Percentiles rank a stretch among this genome's conserved stretches.
phyloP scores from a whole-genome alignment of 495 filamentous ascomycete species.

The Penicillium tannophilum region DNA sequence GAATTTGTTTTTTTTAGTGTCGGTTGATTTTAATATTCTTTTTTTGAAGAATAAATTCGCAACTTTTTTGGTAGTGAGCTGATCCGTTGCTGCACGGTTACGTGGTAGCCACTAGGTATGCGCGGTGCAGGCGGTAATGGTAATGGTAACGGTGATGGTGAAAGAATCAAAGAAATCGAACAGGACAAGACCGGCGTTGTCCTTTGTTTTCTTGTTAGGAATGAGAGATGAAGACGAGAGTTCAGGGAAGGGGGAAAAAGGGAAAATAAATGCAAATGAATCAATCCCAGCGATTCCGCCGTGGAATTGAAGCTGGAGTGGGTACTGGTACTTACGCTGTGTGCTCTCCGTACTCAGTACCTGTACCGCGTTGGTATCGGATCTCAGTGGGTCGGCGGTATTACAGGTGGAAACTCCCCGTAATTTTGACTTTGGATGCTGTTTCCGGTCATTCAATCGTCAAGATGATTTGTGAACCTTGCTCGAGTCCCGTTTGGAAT shows the following conservation, averaged over 20 bases:
- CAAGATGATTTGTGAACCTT: neutral
- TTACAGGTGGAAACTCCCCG: slow-evolving; percentile 1
- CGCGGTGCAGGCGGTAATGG: slow-evolving; percentile 23
- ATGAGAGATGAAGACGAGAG: slow-evolving; percentile 2
- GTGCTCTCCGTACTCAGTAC: slow-evolving; percentile 6
- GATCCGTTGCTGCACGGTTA: slow-evolving; percentile 46
- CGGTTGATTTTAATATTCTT: neutral
- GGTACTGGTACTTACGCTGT: slow-evolving; percentile 27
- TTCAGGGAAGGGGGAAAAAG: slow-evolving; percentile 20
- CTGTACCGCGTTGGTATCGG: neutral
- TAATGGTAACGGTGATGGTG: slow-evolving; percentile 31
- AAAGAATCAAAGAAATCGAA: slow-evolving; percentile 11
- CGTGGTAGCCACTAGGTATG: slow-evolving; percentile 42
- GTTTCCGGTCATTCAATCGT: neutral
- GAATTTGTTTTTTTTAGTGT: slow-evolving; percentile 24
- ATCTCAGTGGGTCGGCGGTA: neutral
- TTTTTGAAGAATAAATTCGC: neutral
- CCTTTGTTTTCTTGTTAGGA: slow-evolving; percentile 15
- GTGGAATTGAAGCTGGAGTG: slow-evolving; percentile 36
- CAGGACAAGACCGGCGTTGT: slow-evolving; percentile 34
- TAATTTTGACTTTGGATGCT: slow-evolving; percentile 3
- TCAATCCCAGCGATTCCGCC: slow-evolving; percentile 26
- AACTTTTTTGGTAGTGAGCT: slow-evolving; percentile 21
- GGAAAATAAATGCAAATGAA: slow-evolving; percentile 30
- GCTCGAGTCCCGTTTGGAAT: neutral